Conservation (phyloP, 2,329 filamentous ascomycete species). For the Myriosclerotinia scirpicola region DNA sequence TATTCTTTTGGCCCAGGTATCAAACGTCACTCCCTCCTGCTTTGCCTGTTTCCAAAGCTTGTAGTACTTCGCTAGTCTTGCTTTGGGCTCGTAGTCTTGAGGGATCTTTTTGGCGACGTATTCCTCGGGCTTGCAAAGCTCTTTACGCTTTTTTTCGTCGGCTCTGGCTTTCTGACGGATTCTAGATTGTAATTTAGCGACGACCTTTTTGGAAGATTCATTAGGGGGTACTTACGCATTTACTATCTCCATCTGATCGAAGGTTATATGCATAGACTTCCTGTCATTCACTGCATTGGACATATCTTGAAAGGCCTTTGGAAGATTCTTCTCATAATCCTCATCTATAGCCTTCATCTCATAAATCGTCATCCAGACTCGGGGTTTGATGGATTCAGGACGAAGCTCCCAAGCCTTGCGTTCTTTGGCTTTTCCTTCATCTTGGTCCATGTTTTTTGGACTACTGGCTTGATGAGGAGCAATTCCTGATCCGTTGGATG, state of each 20-base stretch:
- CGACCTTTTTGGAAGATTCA: rapidly evolving
- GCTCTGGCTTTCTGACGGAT: not conserved
- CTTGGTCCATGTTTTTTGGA: not conserved
- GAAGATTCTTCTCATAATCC: not conserved
- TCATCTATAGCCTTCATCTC: not conserved
- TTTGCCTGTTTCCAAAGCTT: not conserved
- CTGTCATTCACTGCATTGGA: not conserved
- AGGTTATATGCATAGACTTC: not conserved
- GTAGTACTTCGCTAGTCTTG: not conserved
- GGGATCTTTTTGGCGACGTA: not conserved
- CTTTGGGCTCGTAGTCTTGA: not conserved
- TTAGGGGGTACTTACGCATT: not conserved
- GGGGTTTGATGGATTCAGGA: not conserved
- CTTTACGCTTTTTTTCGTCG: not conserved
- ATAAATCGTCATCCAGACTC: not conserved
- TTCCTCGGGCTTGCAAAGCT: not conserved
- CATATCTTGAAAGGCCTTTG: not conserved
- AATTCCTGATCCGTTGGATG: not conserved
- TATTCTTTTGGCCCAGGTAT: not conserved
- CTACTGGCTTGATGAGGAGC: not conserved
- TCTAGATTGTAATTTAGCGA: not conserved
- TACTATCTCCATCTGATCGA: not conserved
- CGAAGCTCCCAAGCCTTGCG: not conserved
- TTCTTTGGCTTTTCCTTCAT: not conserved
- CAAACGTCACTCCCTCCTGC: no score